Evolutionary conservation across 768 basidiomycete species (phyloP).

Genomic region (Russula abietina): DNA sequence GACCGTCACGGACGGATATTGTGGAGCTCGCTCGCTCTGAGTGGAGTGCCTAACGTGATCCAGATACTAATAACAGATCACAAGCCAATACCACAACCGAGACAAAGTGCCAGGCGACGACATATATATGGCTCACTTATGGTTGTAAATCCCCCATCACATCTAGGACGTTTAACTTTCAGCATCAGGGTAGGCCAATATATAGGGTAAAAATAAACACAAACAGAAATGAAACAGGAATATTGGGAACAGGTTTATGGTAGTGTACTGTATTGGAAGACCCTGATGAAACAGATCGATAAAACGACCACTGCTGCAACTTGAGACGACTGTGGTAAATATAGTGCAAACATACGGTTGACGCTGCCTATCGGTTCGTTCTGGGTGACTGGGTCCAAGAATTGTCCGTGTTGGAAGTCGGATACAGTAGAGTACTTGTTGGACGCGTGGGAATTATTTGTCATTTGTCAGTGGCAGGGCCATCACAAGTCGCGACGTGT

Average conservation of each 20-base stretch:
- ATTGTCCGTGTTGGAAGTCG: not conserved
- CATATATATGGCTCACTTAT: not conserved
- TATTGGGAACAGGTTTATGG: conserved; percentile 3
- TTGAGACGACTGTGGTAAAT: not conserved
- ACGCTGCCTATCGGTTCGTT: not conserved
- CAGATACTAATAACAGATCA: conserved; percentile 2
- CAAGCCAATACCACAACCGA: not conserved
- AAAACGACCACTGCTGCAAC: not conserved
- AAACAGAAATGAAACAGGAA: conserved; percentile 7
- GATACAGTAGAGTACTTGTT: no score
- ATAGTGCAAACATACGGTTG: not conserved
- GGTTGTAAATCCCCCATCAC: not conserved
- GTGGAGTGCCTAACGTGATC: conserved; percentile 1
- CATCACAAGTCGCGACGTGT: conserved; percentile 22
- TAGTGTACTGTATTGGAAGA: not conserved
- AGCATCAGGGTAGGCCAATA: no score
- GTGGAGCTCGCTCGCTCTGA: conserved; percentile 11
- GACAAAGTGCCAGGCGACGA: not conserved
- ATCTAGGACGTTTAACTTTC: not conserved
- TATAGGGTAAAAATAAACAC: no score
- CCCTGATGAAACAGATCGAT: not conserved
- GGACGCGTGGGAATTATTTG: conserved; percentile 10
- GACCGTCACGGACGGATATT: not conserved
- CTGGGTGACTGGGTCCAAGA: not conserved
- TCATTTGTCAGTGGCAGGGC: not conserved